A percentile compares a stretch with the other conserved stretches of the same genome.
phyloP scores from a whole-genome alignment of 192 early-diverging fungal genomes.

The Physocladia obscura region DNA sequence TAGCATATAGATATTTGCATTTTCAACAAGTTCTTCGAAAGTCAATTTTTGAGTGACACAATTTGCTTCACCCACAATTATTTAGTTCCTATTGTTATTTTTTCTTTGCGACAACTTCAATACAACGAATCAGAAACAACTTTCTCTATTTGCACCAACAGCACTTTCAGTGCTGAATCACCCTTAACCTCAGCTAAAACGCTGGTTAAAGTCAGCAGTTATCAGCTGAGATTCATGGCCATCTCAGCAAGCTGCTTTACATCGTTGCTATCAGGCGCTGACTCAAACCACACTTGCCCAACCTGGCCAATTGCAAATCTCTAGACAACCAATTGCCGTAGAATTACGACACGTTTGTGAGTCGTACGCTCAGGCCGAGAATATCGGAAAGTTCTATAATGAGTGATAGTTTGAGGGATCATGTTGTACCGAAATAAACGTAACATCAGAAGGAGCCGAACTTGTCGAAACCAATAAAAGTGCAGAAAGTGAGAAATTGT shows the following conservation, averaged over 20 bases:
- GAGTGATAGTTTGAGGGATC: constrained; percentile 32
- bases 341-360: constrained; percentile 38
- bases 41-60: too few species aligned
- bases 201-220: constrained; percentile 1
- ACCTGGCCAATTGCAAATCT: constrained; percentile 46
- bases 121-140: constrained; percentile 34
- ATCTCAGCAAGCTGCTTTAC: constrained; percentile 33
- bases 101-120: constrained; percentile 24
- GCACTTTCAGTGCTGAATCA: constrained; percentile 26
- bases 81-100: too few species aligned
- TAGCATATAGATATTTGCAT: too few species aligned
- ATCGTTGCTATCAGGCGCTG: neutral
- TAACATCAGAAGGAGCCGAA: constrained; percentile 51
- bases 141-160: constrained; percentile 46
- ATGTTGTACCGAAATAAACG: constrained; percentile 31
- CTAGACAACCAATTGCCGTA: constrained; percentile 43
- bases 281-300: constrained; percentile 45
- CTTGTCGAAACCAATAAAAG: constrained; percentile 35
- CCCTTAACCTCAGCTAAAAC: constrained; percentile 39
- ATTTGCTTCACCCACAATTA: too few species aligned
- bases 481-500: constrained; percentile 35
- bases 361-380: constrained; percentile 33
- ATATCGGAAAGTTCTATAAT: constrained; percentile 7
- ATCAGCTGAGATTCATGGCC: constrained; percentile 37
- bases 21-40: too few species aligned